These are phyloP conservation scores for Nitzschia sp. DNA, from an alignment of 108 stramenopile genomes.

Conservation along the genomic window DNA sequence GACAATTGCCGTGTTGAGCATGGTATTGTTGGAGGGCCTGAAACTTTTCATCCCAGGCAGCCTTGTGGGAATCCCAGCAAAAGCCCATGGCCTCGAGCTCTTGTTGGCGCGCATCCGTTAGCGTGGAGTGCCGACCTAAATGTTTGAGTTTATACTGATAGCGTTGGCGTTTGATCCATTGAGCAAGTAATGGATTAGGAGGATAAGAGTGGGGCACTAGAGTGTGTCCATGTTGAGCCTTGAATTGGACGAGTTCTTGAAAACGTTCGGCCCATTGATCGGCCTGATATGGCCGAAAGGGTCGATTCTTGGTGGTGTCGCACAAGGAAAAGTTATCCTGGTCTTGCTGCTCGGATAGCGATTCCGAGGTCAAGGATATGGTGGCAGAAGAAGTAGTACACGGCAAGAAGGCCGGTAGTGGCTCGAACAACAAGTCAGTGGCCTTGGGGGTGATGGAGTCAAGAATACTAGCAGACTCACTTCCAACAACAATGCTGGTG, in stretches of 20 bases:
- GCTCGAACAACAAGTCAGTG: too few relatives aligned
- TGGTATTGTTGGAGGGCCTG: slow-evolving; percentile 29
- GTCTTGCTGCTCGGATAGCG: too few relatives aligned
- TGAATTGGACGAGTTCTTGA: slow-evolving; percentile 29
- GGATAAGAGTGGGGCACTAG: slow-evolving; percentile 29
- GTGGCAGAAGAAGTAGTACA: too few relatives aligned
- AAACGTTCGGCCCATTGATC: slow-evolving; percentile 28
- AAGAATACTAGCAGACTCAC: too few relatives aligned
- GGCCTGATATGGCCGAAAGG: background rate
- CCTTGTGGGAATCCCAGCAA: slow-evolving; percentile 30
- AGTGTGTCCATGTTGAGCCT: slow-evolving; percentile 33
- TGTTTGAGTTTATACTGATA: slow-evolving; percentile 34
- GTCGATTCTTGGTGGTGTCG: too few relatives aligned
- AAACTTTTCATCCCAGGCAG: slow-evolving; percentile 39
- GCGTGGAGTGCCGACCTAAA: slow-evolving; percentile 20
- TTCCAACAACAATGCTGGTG: too few relatives aligned
- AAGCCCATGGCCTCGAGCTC: slow-evolving; percentile 41
- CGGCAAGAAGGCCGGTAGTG: too few relatives aligned
- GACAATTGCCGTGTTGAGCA: slow-evolving; percentile 31
- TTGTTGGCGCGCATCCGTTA: slow-evolving; percentile 24
- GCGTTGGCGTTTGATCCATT: slow-evolving; percentile 40
- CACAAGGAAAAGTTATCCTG: too few relatives aligned
- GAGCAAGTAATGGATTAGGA: slow-evolving; percentile 11
- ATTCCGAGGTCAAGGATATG: too few relatives aligned
- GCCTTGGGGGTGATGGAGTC: too few relatives aligned